Conservation (phyloP, 2,329 filamentous ascomycete species). For the Podosphaera leucotricha region DNA sequence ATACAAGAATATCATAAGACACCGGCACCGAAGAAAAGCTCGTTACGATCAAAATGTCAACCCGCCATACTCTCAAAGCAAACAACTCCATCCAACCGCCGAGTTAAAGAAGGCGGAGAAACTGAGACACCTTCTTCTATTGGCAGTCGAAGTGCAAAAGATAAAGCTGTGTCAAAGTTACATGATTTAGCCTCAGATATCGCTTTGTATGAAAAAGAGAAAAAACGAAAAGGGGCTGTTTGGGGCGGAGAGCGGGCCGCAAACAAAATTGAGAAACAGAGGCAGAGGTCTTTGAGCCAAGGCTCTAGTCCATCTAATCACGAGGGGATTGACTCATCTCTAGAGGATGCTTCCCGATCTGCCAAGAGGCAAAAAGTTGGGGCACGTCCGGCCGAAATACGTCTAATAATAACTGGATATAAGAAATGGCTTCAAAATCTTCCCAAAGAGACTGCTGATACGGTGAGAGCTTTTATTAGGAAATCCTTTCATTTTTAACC, state of each 20-base stretch:
- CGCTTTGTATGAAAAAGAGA: conserved; percentile 78
- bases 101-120: conserved; percentile 44
- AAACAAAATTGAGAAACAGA: conserved; percentile 30
- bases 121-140: conserved; percentile 61
- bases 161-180: conserved; percentile 53
- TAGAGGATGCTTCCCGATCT: conserved; percentile 22
- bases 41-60: conserved; percentile 3
- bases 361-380: conserved; percentile 33
- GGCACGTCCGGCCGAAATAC: conserved; percentile 43
- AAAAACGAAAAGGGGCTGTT: conserved; percentile 40
- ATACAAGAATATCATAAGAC: conserved; percentile 5
- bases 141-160: conserved; percentile 68
- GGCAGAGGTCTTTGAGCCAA: conserved; percentile 16
- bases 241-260: conserved; percentile 42
- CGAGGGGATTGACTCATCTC: conserved; percentile 22
- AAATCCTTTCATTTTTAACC: background rate
- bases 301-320: conserved; percentile 20
- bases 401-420: conserved; percentile 65
- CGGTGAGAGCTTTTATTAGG: conserved; percentile 28
- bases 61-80: conserved; percentile 1
- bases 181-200: conserved; percentile 67
- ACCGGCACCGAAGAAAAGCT: conserved; percentile 7
- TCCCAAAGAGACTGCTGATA: conserved; percentile 55
- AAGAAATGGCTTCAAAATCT: conserved; percentile 54
- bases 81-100: conserved; percentile 28